Base-by-base conservation (phyloP, 2,329 filamentous ascomycete species). In the Penicillium palitans region DNA sequence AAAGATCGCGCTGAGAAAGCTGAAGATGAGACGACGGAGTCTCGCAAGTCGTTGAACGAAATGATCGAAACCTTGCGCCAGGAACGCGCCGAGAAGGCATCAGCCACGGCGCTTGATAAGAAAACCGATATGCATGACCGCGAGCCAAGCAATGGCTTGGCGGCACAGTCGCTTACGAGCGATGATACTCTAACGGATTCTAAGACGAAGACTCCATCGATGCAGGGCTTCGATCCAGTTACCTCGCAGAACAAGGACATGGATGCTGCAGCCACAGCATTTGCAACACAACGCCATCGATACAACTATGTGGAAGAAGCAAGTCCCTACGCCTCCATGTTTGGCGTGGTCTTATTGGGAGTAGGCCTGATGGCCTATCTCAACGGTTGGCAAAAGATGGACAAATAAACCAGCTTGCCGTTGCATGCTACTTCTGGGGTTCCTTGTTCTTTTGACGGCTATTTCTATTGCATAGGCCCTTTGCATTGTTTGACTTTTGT, bases 361-460 rank as follows among this genome's bases (percentile, higher is more conserved):
- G 88, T 95, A 78, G 89, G 90, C 15, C 74, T 95, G 63, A 95
- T 95, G 90, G 90, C 89, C 42, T 93, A 92, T 75, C 82, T 95
- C 66, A 95, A 95, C 70, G 88, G 89, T 52, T 93, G 90, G 90
- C 89, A 91, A 68, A 81, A 81, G 68, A 73, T 78, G 55, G 81
- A 83, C 60, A 77, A 76, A 71, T 81, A 72, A 68, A 48, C 29
- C 37, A 39, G 44, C 42, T 50, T 61, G 46, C 54, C 35, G 37
- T 55, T 31, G 24, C 49, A 60, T 60, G 54, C 57, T 62, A 57
- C 19, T 61, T 63, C 33, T 61, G 60, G 61, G 60, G 55, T 57
- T 59, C 39, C 60, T 63, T 61, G 58, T 61, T 65, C 60, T 61
- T 57, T 55, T 46, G 54, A 47, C 37, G 49, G 53, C 41, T 52